Conservation (phyloP, 192 early-diverging fungal species). For the Obelidium mucronatum region DNA sequence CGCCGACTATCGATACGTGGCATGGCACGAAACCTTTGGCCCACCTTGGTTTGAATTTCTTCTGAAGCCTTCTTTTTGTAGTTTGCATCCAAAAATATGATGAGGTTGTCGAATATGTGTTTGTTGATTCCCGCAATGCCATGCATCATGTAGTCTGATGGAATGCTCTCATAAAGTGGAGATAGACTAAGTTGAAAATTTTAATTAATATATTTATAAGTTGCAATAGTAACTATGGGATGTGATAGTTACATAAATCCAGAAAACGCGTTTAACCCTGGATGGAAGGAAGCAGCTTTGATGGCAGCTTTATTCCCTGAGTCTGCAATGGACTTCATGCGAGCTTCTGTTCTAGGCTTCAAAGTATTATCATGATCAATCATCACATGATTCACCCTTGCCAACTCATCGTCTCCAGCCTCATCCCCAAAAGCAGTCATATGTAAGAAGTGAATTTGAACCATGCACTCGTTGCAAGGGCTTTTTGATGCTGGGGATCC, state of each 20-base stretch:
- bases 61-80: not conserved
- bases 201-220: too few relatives aligned
- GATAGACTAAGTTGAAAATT: not conserved
- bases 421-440: not conserved
- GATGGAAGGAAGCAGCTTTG: not conserved
- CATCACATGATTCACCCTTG: not conserved
- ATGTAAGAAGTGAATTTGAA: not conserved
- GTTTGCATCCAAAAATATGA: not conserved
- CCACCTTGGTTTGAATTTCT: not conserved
- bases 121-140: not conserved
- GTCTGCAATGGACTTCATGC: not conserved
- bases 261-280: not conserved
- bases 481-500: not conserved
- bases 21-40: not conserved
- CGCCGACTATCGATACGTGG: not conserved
- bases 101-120: constrained; percentile 1
- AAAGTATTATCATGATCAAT: not conserved
- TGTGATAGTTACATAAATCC: not conserved
- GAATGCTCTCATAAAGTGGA: not conserved
- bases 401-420: not conserved
- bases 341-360: not conserved
- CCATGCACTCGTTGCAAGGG: not conserved
- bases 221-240: too few relatives aligned
- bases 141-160: constrained; percentile 12
- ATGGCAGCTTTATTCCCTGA: not conserved